These are phyloP conservation scores for Infundibulicybe gibba DNA, from an alignment of 768 basidiomycete species.

Conservation along the genomic window DNA sequence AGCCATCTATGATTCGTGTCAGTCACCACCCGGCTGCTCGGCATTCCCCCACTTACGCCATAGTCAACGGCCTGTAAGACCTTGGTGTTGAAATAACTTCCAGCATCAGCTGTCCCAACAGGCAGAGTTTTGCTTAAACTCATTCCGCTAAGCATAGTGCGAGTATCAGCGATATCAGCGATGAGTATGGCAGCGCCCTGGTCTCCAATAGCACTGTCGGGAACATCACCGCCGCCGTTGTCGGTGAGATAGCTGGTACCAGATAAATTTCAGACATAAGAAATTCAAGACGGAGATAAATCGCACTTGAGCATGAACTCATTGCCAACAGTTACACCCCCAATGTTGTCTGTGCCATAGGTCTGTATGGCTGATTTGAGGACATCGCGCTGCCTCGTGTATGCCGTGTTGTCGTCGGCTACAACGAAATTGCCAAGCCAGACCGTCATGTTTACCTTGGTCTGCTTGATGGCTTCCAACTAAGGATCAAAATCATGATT, in stretches of 20 bases:
- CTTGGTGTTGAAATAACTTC: constrained; percentile 73
- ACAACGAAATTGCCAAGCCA: constrained; percentile 71
- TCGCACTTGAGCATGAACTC: constrained; percentile 81
- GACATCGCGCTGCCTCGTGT: constrained; percentile 65
- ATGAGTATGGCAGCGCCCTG: constrained; percentile 62
- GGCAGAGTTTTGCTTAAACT: constrained; percentile 55
- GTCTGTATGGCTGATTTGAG: constrained; percentile 67
- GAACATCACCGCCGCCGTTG: constrained; percentile 39
- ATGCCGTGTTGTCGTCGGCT: constrained; percentile 66
- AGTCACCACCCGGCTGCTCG: neutral
- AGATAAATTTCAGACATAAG: neutral
- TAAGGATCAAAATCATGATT: constrained; percentile 15
- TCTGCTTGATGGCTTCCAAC: constrained; percentile 87
- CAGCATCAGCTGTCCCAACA: constrained; percentile 84
- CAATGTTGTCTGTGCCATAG: constrained; percentile 74
- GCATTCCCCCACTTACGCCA: constrained; percentile 43
- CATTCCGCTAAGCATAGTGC: constrained; percentile 48
- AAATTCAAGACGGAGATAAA: neutral
- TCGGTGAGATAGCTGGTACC: constrained; percentile 51
- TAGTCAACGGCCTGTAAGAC: constrained; percentile 66
- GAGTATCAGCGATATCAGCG: constrained; percentile 64
- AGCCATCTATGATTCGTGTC: constrained; percentile 52
- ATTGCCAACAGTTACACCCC: constrained; percentile 88
- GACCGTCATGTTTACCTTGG: constrained; percentile 83
- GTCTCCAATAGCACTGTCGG: constrained; percentile 59